A percentile compares a stretch with the other conserved stretches of the same genome.
Conservation (phyloP, 495 filamentous ascomycete species). For the Aspergillus sclerotiicarbonarius region DNA sequence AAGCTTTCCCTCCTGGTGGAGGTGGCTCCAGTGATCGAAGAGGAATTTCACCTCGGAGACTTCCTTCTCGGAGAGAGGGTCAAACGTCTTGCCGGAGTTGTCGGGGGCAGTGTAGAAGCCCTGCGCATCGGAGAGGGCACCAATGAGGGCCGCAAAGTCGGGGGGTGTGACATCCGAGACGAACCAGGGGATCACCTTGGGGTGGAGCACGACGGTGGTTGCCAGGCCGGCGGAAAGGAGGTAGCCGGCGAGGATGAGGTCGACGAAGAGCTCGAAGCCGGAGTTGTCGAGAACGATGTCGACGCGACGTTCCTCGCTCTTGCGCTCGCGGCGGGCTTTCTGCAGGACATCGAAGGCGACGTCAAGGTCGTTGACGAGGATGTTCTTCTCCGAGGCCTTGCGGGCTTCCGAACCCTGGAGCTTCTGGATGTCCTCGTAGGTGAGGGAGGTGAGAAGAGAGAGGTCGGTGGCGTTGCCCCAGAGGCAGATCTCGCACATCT, state of each 20-base stretch:
- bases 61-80: constrained; percentile 64
- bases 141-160: constrained; percentile 79
- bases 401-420: constrained; percentile 85
- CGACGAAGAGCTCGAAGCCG: constrained; percentile 94
- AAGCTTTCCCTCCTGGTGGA: constrained; percentile 80
- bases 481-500: constrained; percentile 95
- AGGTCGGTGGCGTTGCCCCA: constrained; percentile 98
- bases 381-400: constrained; percentile 81
- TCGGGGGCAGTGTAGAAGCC: constrained; percentile 74
- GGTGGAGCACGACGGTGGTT: constrained; percentile 83
- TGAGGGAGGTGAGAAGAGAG: constrained; percentile 82
- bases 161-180: constrained; percentile 87
- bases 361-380: constrained; percentile 78
- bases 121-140: constrained; percentile 69
- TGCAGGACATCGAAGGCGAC: constrained; percentile 69
- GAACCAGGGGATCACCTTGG: constrained; percentile 95
- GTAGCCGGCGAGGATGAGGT: constrained; percentile 87
- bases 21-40: constrained; percentile 73
- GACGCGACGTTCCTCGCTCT: constrained; percentile 60
- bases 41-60: constrained; percentile 66
- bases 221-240: constrained; percentile 78
- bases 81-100: constrained; percentile 57
- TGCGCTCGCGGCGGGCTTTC: constrained; percentile 56
- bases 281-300: constrained; percentile 96
- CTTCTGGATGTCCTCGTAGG: constrained; percentile 95